A percentile compares a stretch with the other conserved stretches of the same genome.
phyloP scores from a whole-genome alignment of 345 rosid species.

The Capsella bursapastoris region DNA sequence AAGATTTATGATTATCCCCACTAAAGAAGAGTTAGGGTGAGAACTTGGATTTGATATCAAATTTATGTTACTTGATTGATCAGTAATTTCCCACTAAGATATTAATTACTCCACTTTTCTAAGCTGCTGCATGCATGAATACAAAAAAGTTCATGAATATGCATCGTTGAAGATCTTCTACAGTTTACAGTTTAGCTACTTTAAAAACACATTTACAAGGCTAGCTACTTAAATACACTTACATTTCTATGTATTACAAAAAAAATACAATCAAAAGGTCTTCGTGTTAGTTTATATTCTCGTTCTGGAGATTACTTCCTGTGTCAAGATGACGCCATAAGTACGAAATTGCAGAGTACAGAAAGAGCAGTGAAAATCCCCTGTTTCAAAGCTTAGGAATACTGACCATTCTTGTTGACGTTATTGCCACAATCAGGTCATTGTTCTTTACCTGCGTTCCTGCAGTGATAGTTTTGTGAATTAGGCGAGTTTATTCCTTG shows the following conservation, averaged over 20 bases:
- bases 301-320: neutral
- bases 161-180: neutral
- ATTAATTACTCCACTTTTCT: neutral
- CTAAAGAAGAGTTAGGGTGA: neutral
- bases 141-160: neutral
- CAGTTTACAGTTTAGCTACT: neutral
- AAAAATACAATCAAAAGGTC: neutral
- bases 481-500: neutral
- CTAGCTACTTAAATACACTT: neutral
- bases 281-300: neutral
- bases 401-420: neutral
- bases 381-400: neutral
- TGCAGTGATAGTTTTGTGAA: neutral
- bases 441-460: constrained; percentile 17
- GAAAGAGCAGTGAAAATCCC: constrained; percentile 4
- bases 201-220: neutral
- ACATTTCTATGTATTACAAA: neutral
- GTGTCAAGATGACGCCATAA: constrained; percentile 7
- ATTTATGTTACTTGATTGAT: constrained; percentile 7
- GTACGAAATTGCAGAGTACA: neutral
- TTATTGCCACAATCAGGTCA: neutral
- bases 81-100: neutral
- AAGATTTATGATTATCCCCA: neutral
- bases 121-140: neutral
- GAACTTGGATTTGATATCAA: constrained; percentile 8